Percentiles rank a stretch among this genome's conserved stretches.
phyloP scores from a whole-genome alignment of 2,329 filamentous ascomycete species.

The Fusarium praegraminearum region DNA sequence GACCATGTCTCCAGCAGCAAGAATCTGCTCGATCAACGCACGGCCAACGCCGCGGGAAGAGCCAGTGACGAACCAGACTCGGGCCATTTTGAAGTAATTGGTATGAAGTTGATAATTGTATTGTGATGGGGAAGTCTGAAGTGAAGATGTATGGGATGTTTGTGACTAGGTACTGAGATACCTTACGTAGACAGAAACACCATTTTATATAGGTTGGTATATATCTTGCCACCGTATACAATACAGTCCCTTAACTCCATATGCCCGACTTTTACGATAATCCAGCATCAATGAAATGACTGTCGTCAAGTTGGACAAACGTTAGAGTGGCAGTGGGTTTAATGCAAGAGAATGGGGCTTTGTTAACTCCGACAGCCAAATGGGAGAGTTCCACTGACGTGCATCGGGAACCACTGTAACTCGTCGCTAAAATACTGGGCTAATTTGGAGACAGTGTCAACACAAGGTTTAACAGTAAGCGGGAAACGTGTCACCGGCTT shows the following conservation, averaged over 20 bases:
- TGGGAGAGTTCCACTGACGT: neutral
- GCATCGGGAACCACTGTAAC: neutral
- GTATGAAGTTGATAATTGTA: neutral
- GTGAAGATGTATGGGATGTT: no score
- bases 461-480: neutral
- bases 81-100: slow-evolving; percentile 32
- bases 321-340: neutral
- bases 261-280: neutral
- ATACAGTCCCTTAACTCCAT: neutral
- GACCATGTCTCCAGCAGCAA: slow-evolving; percentile 56
- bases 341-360: neutral
- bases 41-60: slow-evolving; percentile 61
- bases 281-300: neutral
- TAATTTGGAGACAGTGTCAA: neutral
- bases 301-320: neutral
- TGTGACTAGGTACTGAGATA: neutral
- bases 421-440: neutral
- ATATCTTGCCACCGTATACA: no score
- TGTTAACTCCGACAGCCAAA: neutral
- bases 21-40: slow-evolving; percentile 54
- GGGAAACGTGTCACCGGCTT: neutral
- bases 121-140: neutral
- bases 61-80: slow-evolving; percentile 62
- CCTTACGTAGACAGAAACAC: neutral
- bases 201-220: neutral